phyloP scores from a whole-genome alignment of 306 rosid species.

The Corylus heterophylla region DNA sequence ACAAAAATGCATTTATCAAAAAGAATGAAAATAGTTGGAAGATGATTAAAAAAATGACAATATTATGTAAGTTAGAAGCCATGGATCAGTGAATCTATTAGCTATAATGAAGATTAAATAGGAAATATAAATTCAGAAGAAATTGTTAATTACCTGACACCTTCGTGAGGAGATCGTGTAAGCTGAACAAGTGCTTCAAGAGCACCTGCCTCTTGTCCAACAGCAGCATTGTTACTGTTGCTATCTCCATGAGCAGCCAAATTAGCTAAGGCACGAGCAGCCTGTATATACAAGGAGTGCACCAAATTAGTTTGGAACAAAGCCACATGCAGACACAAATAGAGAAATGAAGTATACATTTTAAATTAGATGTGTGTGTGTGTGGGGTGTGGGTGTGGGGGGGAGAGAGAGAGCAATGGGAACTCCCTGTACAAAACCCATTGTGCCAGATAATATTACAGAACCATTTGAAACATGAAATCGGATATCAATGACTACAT shows the following conservation, averaged over 20 bases:
- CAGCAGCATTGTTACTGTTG: slow-evolving; percentile 95
- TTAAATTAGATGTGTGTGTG: too few species aligned
- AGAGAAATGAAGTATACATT: neutral
- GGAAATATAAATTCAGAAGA: slow-evolving; percentile 15
- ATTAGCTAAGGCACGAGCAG: slow-evolving; percentile 99
- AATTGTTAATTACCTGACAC: slow-evolving; percentile 71
- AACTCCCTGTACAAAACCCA: slow-evolving; percentile 3
- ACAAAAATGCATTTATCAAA: neutral
- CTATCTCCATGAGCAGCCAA: slow-evolving; percentile 99
- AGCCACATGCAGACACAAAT: neutral
- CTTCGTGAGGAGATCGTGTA: slow-evolving; percentile 93
- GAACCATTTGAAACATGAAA: slow-evolving; percentile 10
- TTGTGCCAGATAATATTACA: slow-evolving; percentile 3
- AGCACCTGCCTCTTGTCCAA: slow-evolving; percentile 99
- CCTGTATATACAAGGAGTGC: slow-evolving; percentile 50
- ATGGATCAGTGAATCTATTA: neutral
- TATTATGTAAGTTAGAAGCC: neutral
- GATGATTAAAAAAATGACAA: neutral
- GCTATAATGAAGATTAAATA: neutral
- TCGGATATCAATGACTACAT: neutral
- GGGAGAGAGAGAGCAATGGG: neutral
- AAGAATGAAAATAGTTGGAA: neutral
- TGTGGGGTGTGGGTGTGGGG: too few species aligned
- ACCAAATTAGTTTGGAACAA: slow-evolving; percentile 21
- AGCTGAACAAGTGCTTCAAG: slow-evolving; percentile 99